Conservation (phyloP, 495 filamentous ascomycete genomes). For the Penicillium malachiteum region DNA sequence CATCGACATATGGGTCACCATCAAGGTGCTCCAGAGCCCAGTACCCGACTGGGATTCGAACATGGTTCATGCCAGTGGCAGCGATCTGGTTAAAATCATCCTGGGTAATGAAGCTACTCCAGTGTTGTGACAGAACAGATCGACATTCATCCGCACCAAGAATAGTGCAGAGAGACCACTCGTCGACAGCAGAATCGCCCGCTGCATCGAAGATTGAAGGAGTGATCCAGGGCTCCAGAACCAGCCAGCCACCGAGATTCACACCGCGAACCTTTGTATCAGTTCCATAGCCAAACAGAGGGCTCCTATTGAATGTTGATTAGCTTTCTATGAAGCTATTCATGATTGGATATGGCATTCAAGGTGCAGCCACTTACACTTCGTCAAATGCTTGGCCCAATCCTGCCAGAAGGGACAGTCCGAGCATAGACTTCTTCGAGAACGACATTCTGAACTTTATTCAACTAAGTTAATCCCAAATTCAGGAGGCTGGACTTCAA, state of each 20-base stretch:
- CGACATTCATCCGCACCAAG: slow-evolving; percentile 53
- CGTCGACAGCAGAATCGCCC: slow-evolving; percentile 56
- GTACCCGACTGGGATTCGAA: slow-evolving; percentile 78
- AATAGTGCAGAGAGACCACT: slow-evolving; percentile 55
- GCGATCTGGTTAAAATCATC: slow-evolving; percentile 68
- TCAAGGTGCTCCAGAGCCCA: slow-evolving; percentile 63
- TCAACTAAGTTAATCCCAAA: slow-evolving; percentile 11
- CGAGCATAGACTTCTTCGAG: slow-evolving; percentile 35
- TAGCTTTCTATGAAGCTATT: background rate
- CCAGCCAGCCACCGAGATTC: slow-evolving; percentile 60
- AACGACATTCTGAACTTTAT: slow-evolving; percentile 35
- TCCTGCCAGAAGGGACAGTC: slow-evolving; percentile 34
- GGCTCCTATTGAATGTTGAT: background rate
- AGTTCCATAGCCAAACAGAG: slow-evolving; percentile 45
- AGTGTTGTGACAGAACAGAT: slow-evolving; percentile 51
- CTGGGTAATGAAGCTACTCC: slow-evolving; percentile 64
- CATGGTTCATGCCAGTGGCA: slow-evolving; percentile 66
- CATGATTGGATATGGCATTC: no score
- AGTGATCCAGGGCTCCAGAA: slow-evolving; percentile 64
- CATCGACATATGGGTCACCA: slow-evolving; percentile 71
- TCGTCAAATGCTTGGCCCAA: slow-evolving; percentile 28
- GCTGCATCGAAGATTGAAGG: slow-evolving; percentile 58
- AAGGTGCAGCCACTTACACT: background rate
- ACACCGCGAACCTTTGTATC: slow-evolving; percentile 51
- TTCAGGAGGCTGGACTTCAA: slow-evolving; percentile 27